phyloP scores from a whole-genome alignment of 768 basidiomycete species.

The Russula compacta region DNA sequence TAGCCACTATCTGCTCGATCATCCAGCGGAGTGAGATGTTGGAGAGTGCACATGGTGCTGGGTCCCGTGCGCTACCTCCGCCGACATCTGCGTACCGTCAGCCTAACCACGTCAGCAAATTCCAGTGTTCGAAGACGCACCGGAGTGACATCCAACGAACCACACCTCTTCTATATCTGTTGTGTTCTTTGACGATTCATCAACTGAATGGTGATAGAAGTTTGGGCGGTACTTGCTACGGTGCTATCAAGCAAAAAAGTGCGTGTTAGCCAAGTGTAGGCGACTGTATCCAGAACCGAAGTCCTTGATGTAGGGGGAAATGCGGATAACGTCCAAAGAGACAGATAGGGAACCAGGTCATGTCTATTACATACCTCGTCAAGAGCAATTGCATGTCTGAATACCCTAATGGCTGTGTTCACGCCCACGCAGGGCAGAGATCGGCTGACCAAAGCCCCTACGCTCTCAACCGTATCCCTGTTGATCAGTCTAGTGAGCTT shows the following conservation, averaged over 20 bases:
- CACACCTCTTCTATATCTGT: slow-evolving; percentile 18
- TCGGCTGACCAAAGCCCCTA: slow-evolving; percentile 52
- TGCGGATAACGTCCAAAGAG: not conserved
- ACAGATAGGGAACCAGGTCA: not conserved
- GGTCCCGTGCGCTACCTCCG: slow-evolving; percentile 6
- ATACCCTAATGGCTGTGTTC: slow-evolving; percentile 55
- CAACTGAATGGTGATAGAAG: slow-evolving; percentile 42
- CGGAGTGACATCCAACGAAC: slow-evolving; percentile 19
- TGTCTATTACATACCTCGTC: slow-evolving; percentile 48
- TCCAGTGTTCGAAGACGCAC: not conserved
- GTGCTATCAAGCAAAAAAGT: slow-evolving; percentile 32
- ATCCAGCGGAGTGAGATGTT: slow-evolving; percentile 20
- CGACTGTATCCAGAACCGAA: no score
- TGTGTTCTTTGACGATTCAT: not conserved
- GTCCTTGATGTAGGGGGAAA: not conserved
- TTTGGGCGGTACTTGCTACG: slow-evolving; percentile 61
- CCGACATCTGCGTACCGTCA: slow-evolving; percentile 11
- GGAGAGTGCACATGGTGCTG: slow-evolving; percentile 5
- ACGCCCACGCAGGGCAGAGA: slow-evolving; percentile 59
- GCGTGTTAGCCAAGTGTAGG: not conserved
- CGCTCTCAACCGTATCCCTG: slow-evolving; percentile 76
- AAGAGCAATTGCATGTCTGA: slow-evolving; percentile 69
- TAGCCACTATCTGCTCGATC: slow-evolving; percentile 10
- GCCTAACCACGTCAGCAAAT: no score
- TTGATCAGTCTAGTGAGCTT: not conserved